These are phyloP conservation scores for Zarea fungicola DNA, from an alignment of 2,329 filamentous ascomycete species.

Conservation along the genomic window DNA sequence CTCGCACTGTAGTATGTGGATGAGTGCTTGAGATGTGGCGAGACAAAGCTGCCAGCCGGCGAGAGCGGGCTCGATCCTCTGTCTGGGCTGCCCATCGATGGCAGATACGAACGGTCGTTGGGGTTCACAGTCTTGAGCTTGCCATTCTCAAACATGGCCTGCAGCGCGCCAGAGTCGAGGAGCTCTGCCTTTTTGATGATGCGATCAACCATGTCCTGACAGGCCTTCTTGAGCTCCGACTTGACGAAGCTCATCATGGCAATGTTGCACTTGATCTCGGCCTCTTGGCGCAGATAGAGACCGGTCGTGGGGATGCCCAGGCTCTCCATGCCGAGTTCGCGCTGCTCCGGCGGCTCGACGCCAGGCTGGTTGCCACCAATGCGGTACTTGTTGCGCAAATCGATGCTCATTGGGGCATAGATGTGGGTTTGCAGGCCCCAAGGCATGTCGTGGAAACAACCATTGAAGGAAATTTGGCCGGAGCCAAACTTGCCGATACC, in stretches of 20 bases:
- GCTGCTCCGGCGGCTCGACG: conserved; percentile 53
- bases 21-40: conserved; percentile 2
- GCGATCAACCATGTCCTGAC: conserved; percentile 60
- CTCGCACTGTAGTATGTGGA: conserved; percentile 4
- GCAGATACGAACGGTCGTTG: conserved; percentile 38
- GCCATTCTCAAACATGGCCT: conserved; percentile 63
- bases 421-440: conserved; percentile 69
- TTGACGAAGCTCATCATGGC: conserved; percentile 62
- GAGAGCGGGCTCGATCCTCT: conserved; percentile 3
- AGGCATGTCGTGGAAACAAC: conserved; percentile 67
- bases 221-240: conserved; percentile 59
- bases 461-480: conserved; percentile 63
- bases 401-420: conserved; percentile 62
- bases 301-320: conserved; percentile 60
- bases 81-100: neutral
- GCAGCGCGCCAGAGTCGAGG: conserved; percentile 59
- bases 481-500: conserved; percentile 61
- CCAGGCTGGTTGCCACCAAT: conserved; percentile 65
- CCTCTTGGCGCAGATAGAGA: conserved; percentile 63
- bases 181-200: conserved; percentile 69
- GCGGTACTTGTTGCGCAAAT: conserved; percentile 63
- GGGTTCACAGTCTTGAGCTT: conserved; percentile 55
- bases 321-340: conserved; percentile 54
- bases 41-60: neutral
- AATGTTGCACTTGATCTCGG: conserved; percentile 65